Base-by-base conservation (phyloP, 768 basidiomycete genomes). In the Lactarius sp. region DNA sequence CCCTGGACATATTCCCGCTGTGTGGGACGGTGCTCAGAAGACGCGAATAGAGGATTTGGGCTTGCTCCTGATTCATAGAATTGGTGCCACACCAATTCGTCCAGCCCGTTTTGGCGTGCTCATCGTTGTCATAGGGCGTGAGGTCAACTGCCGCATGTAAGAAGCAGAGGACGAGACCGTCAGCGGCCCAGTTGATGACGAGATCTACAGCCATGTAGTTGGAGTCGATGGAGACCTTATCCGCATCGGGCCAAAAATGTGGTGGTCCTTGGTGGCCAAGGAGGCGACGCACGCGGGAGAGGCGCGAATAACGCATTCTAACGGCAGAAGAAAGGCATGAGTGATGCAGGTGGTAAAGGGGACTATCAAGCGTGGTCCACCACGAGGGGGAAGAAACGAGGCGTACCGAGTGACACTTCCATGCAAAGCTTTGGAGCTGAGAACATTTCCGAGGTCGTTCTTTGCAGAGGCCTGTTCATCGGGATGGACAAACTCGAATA, bases 61-160 rank as follows among this genome's bases (percentile, higher is more conserved):
- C 76, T 69, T 91, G 83, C 22, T 85, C 78, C 62, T 69, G 57
- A 70, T 71, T 73, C 83, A 93, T 82, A 56, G 72, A 73, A 4
- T 86, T 86, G 0, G 92, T 92, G 60, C 88, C 88, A 74, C 92
- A 94, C 91, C 92, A 94, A 72, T 92, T 93, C 2, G 90, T 81
- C 92, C 91, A 94, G 37, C 79, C 75, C 1, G 88, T 85, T 75
- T 88, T 92, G 74, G 81, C 74, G 46, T 75, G 74, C 73, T 91
- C 88, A 73, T 92, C 87, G 69, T 91, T 90, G 78, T 92, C 89
- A 42, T 79, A 79, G 56, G 81, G 79, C 14, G 74, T 80, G 62
- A 90, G 80, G 79, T 93, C 90, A 64, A 84, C 83, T 37, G 85
- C 84, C 47, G 92, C 91, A 70, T 94, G 92, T 54, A 93, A 83